Evolutionary conservation across 495 filamentous ascomycete genomes (phyloP).

Genomic region (Tuber microsphaerosporum): DNA sequence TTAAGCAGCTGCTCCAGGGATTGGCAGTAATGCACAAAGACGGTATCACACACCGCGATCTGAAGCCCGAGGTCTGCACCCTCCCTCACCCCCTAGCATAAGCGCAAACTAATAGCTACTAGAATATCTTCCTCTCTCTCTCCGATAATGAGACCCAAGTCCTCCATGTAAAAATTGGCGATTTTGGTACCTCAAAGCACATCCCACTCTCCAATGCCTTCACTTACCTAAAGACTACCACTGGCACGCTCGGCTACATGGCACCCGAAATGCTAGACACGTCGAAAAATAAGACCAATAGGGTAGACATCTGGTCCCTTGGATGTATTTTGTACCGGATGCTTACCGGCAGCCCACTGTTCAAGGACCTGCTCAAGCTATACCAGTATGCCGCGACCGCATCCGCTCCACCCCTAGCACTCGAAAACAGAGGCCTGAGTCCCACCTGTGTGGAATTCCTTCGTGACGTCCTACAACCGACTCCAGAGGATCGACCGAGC

Average conservation of each 20-base stretch:
- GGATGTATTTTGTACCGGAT: not conserved
- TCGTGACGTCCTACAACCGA: not conserved
- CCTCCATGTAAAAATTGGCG: conserved; percentile 5
- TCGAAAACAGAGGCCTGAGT: not conserved
- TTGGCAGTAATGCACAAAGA: no score
- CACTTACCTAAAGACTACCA: not conserved
- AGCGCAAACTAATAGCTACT: no score
- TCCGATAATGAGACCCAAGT: not conserved
- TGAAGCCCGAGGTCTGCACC: not conserved
- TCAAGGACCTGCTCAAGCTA: fast-evolving
- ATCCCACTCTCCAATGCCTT: not conserved
- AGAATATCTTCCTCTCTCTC: not conserved
- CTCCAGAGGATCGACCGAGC: not conserved
- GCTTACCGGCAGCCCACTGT: not conserved
- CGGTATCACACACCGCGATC: not conserved
- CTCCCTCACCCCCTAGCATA: not conserved
- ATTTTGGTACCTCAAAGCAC: conserved; percentile 4
- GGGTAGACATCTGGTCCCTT: no score
- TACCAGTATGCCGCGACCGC: not conserved
- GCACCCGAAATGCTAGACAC: not conserved
- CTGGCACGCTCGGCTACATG: not conserved
- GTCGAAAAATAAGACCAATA: not conserved
- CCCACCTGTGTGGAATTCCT: not conserved
- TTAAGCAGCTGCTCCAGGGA: not conserved
- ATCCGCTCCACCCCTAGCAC: not conserved